These are phyloP conservation scores for Cyberlindnera euphorbiae DNA, from an alignment of 805 yeast species.

Conservation along the genomic window DNA sequence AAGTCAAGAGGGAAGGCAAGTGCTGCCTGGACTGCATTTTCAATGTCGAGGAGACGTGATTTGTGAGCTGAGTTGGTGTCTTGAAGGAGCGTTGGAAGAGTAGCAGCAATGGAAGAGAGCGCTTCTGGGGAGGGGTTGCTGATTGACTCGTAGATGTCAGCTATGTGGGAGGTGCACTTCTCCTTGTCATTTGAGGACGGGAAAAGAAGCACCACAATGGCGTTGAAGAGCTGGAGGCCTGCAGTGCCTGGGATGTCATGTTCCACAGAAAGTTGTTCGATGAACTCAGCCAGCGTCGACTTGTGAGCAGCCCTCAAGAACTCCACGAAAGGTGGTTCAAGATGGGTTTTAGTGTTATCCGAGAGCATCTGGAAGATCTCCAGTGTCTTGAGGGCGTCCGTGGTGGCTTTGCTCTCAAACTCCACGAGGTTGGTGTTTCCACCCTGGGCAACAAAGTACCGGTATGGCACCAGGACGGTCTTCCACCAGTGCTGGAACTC, in stretches of 20 bases:
- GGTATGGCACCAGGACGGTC: constrained; percentile 27
- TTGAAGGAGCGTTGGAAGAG: constrained; percentile 1
- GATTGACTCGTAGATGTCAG: constrained; percentile 4
- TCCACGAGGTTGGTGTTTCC: background rate
- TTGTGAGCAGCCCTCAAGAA: constrained; percentile 3
- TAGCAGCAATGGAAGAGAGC: constrained; percentile 4
- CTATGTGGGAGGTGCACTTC: background rate
- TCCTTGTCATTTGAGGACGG: constrained; percentile 2
- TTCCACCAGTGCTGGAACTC: constrained; percentile 23
- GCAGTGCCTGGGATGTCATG: background rate
- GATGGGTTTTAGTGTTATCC: background rate
- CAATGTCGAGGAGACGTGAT: background rate
- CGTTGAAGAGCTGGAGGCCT: constrained; percentile 5
- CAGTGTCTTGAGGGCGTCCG: constrained; percentile 3
- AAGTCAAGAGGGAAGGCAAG: constrained; percentile 13
- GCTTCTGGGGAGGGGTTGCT: constrained; percentile 4
- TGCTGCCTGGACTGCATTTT: constrained; percentile 6
- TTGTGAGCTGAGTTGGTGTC: background rate
- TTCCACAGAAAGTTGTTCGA: background rate
- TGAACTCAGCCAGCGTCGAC: constrained; percentile 1
- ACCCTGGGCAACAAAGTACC: constrained; percentile 16
- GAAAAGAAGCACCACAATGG: constrained; percentile 4
- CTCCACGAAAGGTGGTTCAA: constrained; percentile 7
- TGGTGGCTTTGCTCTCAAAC: constrained; percentile 2
- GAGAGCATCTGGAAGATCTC: constrained; percentile 1